Evolutionary conservation across 108 stramenopile species (phyloP).

Genomic region (Cyclotella cryptica): DNA sequence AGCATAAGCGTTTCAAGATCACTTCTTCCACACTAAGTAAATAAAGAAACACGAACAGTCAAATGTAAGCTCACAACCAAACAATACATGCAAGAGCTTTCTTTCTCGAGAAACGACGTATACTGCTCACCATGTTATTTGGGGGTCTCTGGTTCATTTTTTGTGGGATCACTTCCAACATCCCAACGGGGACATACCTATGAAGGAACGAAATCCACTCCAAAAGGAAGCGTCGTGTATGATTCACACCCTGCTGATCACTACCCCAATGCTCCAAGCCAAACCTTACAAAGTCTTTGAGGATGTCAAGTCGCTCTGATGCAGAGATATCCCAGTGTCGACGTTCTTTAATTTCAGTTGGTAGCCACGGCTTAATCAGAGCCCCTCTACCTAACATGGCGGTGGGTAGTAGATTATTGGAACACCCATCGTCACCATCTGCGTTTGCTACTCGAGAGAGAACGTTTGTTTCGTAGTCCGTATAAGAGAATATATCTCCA

Average conservation of each 20-base stretch:
- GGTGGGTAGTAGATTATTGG: slow-evolving; percentile 68
- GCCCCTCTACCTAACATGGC: slow-evolving; percentile 98
- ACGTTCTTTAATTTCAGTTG: slow-evolving; percentile 96
- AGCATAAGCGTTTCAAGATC: slow-evolving; percentile 84
- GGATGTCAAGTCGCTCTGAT: slow-evolving; percentile 92
- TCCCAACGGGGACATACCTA: slow-evolving; percentile 95
- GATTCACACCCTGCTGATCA: slow-evolving; percentile 96
- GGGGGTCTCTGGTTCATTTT: slow-evolving; percentile 96
- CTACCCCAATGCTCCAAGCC: slow-evolving; percentile 98
- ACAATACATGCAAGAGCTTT: not conserved
- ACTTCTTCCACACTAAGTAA: slow-evolving; percentile 63
- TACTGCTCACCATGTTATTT: slow-evolving; percentile 56
- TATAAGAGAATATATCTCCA: slow-evolving; percentile 94
- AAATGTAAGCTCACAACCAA: not conserved
- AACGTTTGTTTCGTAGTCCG: slow-evolving; percentile 89
- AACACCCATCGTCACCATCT: slow-evolving; percentile 16
- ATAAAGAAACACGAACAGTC: not conserved
- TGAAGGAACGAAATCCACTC: slow-evolving; percentile 97
- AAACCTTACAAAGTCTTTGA: slow-evolving; percentile 90
- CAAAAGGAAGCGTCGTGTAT: slow-evolving; percentile 94
- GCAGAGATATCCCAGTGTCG: slow-evolving; percentile 96
- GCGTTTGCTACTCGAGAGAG: slow-evolving; percentile 37
- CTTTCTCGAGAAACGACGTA: not conserved
- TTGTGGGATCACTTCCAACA: slow-evolving; percentile 89
- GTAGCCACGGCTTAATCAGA: slow-evolving; percentile 98